Evolutionary conservation across 129 eudicot species (phyloP).

Genomic region (Flaveria sonorensis): DNA sequence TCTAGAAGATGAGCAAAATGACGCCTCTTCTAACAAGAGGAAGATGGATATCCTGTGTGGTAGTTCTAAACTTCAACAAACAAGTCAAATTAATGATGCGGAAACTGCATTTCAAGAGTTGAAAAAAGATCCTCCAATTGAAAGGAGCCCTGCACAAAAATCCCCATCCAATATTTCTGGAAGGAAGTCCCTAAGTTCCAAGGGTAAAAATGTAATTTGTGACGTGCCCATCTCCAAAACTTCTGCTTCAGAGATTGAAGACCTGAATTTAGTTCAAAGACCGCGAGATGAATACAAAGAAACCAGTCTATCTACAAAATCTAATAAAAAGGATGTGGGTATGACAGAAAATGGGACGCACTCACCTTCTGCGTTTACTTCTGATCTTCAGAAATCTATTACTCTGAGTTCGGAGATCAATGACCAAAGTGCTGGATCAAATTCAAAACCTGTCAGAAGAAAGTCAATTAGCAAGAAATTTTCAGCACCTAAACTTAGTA

Average conservation of each 20-base stretch:
- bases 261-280: slow-evolving; percentile 22
- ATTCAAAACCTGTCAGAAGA: slow-evolving; percentile 41
- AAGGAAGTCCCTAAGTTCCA: slow-evolving; percentile 21
- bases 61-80: slow-evolving; percentile 44
- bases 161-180: slow-evolving; percentile 12
- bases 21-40: slow-evolving; percentile 44
- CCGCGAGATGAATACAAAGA: slow-evolving; percentile 20
- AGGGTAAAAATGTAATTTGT: slow-evolving; percentile 32
- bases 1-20: slow-evolving; percentile 34
- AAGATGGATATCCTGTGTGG: slow-evolving; percentile 34
- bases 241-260: slow-evolving; percentile 26
- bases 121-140: slow-evolving; percentile 14
- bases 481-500: slow-evolving; percentile 49
- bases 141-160: slow-evolving; percentile 20
- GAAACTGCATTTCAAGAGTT: slow-evolving; percentile 23
- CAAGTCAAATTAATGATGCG: slow-evolving; percentile 14
- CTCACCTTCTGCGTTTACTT: slow-evolving; percentile 24
- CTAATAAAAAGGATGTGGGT: slow-evolving; percentile 32
- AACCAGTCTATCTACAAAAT: slow-evolving; percentile 14
- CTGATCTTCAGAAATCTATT: slow-evolving; percentile 35
- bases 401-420: neutral
- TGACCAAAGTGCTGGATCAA: slow-evolving; percentile 25
- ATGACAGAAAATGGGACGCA: slow-evolving; percentile 28
- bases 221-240: slow-evolving; percentile 21
- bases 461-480: slow-evolving; percentile 30